A percentile compares a stretch with the other conserved stretches of the same genome.
Evolutionary conservation across 768 basidiomycete species (phyloP).

Genomic region (Podaxis sp.): DNA sequence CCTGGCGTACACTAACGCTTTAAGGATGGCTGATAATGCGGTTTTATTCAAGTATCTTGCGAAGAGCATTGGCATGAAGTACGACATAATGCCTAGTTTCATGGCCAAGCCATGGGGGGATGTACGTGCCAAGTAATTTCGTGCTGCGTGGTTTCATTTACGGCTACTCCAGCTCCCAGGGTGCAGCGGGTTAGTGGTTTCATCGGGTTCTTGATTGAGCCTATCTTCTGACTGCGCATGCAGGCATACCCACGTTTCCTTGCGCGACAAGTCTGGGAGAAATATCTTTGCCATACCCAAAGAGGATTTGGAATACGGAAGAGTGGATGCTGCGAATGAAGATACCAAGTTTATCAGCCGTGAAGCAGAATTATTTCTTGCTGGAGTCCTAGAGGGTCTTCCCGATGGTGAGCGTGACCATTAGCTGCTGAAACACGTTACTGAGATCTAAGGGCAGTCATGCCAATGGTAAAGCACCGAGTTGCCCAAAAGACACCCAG

Average conservation of each 20-base stretch:
- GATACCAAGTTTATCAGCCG: constrained; percentile 86
- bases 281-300: constrained; percentile 81
- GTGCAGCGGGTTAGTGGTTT: constrained; percentile 74
- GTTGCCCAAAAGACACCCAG: neutral
- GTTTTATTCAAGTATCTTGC: constrained; percentile 89
- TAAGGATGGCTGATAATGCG: constrained; percentile 89
- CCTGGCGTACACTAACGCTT: constrained; percentile 76
- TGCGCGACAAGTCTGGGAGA: constrained; percentile 63
- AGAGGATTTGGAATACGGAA: constrained; percentile 57
- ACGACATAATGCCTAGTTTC: constrained; percentile 90
- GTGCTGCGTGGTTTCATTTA: neutral
- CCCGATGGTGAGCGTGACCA: constrained; percentile 65
- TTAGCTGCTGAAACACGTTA: neutral
- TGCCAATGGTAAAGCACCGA: constrained; percentile 68
- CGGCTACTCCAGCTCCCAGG: constrained; percentile 76
- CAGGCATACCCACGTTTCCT: constrained; percentile 91
- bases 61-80: constrained; percentile 89
- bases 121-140: constrained; percentile 43
- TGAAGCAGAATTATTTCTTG: constrained; percentile 90
- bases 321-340: constrained; percentile 68
- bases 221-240: neutral
- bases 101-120: constrained; percentile 98
- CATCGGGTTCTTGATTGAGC: neutral
- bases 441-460: constrained; percentile 42
- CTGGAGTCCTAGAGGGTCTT: constrained; percentile 86